Evolutionary conservation across 148 eudicot genomes (phyloP), one percentile per base, ranked within the genome.

Genomic region (Nyssa sinensis): DNA sequence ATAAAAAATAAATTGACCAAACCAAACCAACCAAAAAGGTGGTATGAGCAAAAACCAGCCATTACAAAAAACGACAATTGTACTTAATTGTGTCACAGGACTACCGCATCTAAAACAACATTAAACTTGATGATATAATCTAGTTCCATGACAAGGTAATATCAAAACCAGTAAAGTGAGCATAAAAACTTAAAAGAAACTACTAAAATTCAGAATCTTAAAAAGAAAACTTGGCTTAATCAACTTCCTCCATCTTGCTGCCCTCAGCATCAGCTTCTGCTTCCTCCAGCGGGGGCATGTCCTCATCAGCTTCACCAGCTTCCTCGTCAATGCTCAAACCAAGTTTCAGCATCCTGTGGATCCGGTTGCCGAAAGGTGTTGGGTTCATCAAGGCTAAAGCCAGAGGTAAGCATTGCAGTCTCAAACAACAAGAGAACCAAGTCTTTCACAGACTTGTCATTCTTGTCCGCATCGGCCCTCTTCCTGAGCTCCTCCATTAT

Each of bases 401-500:
- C 96, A 7, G 96, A 91, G 21, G 96, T 91, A 64, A 91, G 69
- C 53, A 91, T 71, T 5, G 96, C 83, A 21, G 96, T 91, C 88
- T 91, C 96, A 31, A 85, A 89, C 53, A 89, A 78, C 65, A 91
- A 79, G 31, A 89, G 81, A 29, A 89, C 93, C 80, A 91, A 84
- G 66, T 89, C 96, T 83, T 91, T 91, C 2, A 91, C 96, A 0
- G 96, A 91, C 84, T 91, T 91, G 82, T 91, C 96, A 13, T 91
- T 91, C 91, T 91, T 91, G 78, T 91, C 96, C 0, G 91, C 96
- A 74, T 91, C 96, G 4, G 91, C 90, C 51, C 96, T 87, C 87
- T 87, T 89, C 87, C 96, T 91, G 8, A 91, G 88, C 86, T 91
- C 96, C 19, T 91, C 93, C 96, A 91, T 91, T 75, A 89, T 91